Evolutionary conservation across 1,284 basidiomycete genomes (phyloP), one percentile per base, ranked within the genome.

Genomic region (Anthracocystis setariae): DNA sequence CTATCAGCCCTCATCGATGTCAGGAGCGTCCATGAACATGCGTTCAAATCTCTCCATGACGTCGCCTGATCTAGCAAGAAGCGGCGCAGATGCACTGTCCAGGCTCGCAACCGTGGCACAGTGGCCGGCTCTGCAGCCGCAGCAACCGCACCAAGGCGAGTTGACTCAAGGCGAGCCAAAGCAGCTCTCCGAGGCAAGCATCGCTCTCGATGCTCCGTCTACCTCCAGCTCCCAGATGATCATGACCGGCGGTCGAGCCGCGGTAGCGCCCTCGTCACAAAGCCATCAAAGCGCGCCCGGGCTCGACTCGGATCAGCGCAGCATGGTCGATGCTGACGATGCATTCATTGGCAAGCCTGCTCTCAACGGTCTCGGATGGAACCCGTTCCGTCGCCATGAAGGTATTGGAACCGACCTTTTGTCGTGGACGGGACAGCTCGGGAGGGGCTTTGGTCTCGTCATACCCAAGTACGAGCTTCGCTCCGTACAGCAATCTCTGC

Each of bases 261-360:
- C 32, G 24, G 42, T 54, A 12, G 29, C 58, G 10, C 46, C 62
- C 0, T 55, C 62, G n/a, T 54, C 54, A 8, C 63, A 52, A 23
- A 66, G 63, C 32, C 45, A 56, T 33, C 55, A 59, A 1, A 65
- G 62, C 44, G 43, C 32, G 8, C 46, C 37, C 20, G 56, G 47
- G 3, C 5, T 55, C 23, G 60, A 60, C 4, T 60, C 66, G 21
- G 66, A 69, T 38, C 66, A 69, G 33, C 58, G 66, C 49, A 69
- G 66, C 61, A 69, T 69, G 42, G 66, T 69, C 33, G 66, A 69
- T 46, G 66, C 66, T n/a, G 66, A 69, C 38, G 60, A 69, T 38
- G 66, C 66, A n/a, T 69, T 69, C 45, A 69, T 69, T 23, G 66
- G 66, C 40, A 61, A 62, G 33, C 66, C 66, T 20, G 66, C 66